Base-by-base conservation (phyloP, 2,329 filamentous ascomycete species). In the Trichoderma sp. region DNA sequence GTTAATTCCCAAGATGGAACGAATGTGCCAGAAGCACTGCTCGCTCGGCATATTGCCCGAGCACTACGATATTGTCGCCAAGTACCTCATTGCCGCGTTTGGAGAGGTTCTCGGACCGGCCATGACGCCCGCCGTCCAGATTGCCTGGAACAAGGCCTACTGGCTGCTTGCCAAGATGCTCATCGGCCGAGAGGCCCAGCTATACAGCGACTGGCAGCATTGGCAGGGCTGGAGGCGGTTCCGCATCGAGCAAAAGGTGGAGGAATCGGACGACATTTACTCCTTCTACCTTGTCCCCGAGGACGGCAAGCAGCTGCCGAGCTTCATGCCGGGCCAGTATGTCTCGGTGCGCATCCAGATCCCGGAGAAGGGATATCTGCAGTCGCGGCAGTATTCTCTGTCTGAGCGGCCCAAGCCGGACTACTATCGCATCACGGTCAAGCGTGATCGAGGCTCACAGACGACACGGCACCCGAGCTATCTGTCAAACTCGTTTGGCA, bases 301-400 rank as follows among this genome's bases (percentile, higher is more conserved):
- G 7, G 89, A 92, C 70, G 83, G 82, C 42, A 78, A 84, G 70
- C 80, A 81, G n/a, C 80, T 93, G 48, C 90, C 90, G 0, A 53
- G 74, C 0, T 93, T 87, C 81, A 81, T 85, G 67, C 90, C 91
- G 0, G 91, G 91, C 39, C 90, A 93, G 78, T 93, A 92, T 74
- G 84, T 92, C 69, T 90, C 89, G 0, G 78, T 92, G 56, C 84
- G 84, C 59, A 76, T 89, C 8, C 80, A 84, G 59, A 83, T 91
- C 0, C 84, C 86, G 1, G 80, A 81, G 0, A 80, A 86, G 70
- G 84, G 85, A 27, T 85, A 87, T 74, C 78, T 83, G 71, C 91
- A 93, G 77, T 84, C 87, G 19, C 83, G 90, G 35, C 91, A 93
- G 77, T 93, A 92, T 79, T 91, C 89, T 29, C 83, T 93, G 69